These are phyloP conservation scores for Boletus bicolor DNA, from an alignment of 768 basidiomycete genomes.

Conservation along the genomic window DNA sequence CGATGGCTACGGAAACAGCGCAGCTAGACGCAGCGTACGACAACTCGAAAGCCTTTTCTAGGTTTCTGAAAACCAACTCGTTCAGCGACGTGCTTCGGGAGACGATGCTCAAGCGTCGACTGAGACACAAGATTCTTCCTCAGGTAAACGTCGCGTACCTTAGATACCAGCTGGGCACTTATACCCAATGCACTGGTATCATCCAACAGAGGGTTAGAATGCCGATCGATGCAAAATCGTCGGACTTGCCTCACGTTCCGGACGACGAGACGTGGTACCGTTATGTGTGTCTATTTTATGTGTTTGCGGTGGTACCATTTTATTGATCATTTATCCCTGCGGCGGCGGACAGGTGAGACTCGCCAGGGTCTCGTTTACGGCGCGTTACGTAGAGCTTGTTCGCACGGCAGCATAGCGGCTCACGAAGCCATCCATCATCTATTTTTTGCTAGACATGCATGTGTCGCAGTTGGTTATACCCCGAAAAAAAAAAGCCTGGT, in stretches of 20 bases:
- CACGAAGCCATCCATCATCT: not conserved
- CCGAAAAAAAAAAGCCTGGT: not conserved
- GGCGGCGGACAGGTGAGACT: constrained; percentile 12
- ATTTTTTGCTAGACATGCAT: not conserved
- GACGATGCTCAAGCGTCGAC: constrained; percentile 23
- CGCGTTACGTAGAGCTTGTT: constrained; percentile 21
- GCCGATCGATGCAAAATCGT: constrained; percentile 29
- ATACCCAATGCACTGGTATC: not conserved
- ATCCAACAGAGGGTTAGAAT: constrained; percentile 17
- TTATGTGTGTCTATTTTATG: constrained; percentile 20
- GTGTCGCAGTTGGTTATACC: not conserved
- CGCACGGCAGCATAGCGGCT: constrained; percentile 1
- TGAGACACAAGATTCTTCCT: constrained; percentile 36
- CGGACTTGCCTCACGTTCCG: constrained; percentile 34
- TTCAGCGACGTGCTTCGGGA: constrained; percentile 21
- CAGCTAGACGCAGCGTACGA: constrained; percentile 34
- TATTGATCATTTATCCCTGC: not conserved
- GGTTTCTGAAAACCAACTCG: constrained; percentile 28
- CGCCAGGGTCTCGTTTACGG: constrained; percentile 13
- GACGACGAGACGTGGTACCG: constrained; percentile 37
- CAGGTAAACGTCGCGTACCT: constrained; percentile 34
- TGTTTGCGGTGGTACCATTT: not conserved
- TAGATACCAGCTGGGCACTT: not conserved
- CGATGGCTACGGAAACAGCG: not conserved
- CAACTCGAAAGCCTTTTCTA: constrained; percentile 37